Percentiles rank a stretch among this genome's conserved stretches.
Conservation (phyloP, 1,139 yeast genomes). For the Candida tropicalis region DNA sequence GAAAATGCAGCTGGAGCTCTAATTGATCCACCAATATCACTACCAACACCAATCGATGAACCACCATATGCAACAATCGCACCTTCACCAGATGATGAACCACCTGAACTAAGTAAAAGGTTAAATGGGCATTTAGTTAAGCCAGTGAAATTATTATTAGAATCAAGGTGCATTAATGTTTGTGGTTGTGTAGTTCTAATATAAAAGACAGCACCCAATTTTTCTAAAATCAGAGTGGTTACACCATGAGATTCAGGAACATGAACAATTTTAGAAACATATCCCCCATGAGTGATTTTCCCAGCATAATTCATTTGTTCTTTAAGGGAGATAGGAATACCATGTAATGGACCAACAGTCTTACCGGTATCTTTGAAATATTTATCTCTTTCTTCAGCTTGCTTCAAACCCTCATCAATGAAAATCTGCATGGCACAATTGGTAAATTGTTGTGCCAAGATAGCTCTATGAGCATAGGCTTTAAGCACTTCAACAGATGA, state of each 20-base stretch:
- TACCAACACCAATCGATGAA: constrained; percentile 54
- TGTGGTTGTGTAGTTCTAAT: constrained; percentile 39
- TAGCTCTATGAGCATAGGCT: constrained; percentile 54
- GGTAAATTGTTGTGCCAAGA: constrained; percentile 49
- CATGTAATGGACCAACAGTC: constrained; percentile 37
- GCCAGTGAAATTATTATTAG: constrained; percentile 38
- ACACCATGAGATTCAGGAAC: constrained; percentile 39
- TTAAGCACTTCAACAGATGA: constrained; percentile 48
- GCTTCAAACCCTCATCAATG: constrained; percentile 33
- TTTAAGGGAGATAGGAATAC: constrained; percentile 47
- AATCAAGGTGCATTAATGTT: constrained; percentile 43
- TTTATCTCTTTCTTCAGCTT: constrained; percentile 32
- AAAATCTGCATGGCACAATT: constrained; percentile 39
- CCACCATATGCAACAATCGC: constrained; percentile 40
- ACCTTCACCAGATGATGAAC: constrained; percentile 42
- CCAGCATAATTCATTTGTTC: constrained; percentile 61
- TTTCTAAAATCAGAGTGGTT: constrained; percentile 27
- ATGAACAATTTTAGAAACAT: constrained; percentile 56
- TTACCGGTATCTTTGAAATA: constrained; percentile 27
- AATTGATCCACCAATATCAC: constrained; percentile 63
- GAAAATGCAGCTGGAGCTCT: constrained; percentile 52
- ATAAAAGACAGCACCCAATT: constrained; percentile 37
- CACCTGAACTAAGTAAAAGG: constrained; percentile 35
- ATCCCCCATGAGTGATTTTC: constrained; percentile 61
- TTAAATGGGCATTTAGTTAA: constrained; percentile 36